Evolutionary conservation across 768 basidiomycete species (phyloP), one percentile per base, ranked within the genome.

Genomic region (Lactarius trivialis): DNA sequence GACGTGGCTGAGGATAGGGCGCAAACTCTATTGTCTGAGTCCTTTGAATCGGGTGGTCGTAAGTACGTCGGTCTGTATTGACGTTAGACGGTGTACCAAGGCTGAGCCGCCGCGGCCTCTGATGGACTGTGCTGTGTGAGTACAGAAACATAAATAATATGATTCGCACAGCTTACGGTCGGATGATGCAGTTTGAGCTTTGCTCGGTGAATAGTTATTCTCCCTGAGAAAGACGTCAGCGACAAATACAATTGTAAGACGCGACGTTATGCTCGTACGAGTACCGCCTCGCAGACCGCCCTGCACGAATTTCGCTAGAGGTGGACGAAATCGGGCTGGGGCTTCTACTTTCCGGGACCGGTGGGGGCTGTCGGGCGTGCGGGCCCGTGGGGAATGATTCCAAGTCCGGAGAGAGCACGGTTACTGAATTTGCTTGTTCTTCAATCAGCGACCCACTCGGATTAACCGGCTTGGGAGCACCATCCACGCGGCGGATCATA

Each of bases 401-500:
- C 49, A 39, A 24, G 19, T 56, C 48, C 34, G 28, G 41, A 9
- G 54, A 7, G 30, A 7, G 50, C 24, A 60, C 37, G 34, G 60
- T 56, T 21, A 54, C 34, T 41, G 66, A 28, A 51, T 43, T 68
- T 8, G 71, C 58, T 3, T 69, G 60, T 49, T 77, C 78, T 62
- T 83, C 81, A 58, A 79, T 83, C 26, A 90, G 78, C 81, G 79
- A 83, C 6, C 90, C 89, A 66, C 82, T 91, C 3, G 90, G 90
- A 69, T 91, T 81, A 28, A 92, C 77, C 1, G 81, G 82, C 69
- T 82, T 83, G 7, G 86, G 88, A 1, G 83, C 80, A 52, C 79
- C 81, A 60, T 89, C 82, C 77, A 88, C 79, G 55, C 90, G 78
- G 33, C 83, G 81, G 60, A 93, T 91, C 89, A 92, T 91, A 58